Percentiles rank a stretch among this genome's conserved stretches.
phyloP scores from a whole-genome alignment of 345 rosid genomes.

The Brassica napus region Da-Ae NC_063438.1:21549001-21549500 shows the following conservation, averaged over 20 bases:
- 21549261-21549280: constrained; percentile 58
- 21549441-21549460: neutral
- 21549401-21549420: neutral
- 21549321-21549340: constrained; percentile 38
- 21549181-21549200: constrained; percentile 80
- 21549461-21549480: neutral
- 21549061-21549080: constrained; percentile 48
- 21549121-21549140: constrained; percentile 80
- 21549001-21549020: constrained; percentile 51
- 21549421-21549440: neutral
- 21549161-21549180: constrained; percentile 52
- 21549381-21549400: constrained; percentile 37
- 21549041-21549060: constrained; percentile 89
- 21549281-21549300: constrained; percentile 36
- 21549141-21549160: constrained; percentile 81
- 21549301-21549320: constrained; percentile 39
- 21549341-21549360: constrained; percentile 35
- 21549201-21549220: constrained; percentile 62
- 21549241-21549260: constrained; percentile 44
- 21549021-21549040: constrained; percentile 64
- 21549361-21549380: constrained; percentile 29
- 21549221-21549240: constrained; percentile 55
- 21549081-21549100: constrained; percentile 10
- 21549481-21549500: neutral
- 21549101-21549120: constrained; percentile 27